Percentiles rank a stretch among this genome's conserved stretches.
phyloP scores from a whole-genome alignment of 2,329 filamentous ascomycete genomes.

The Microsporum audouinii region DNA sequence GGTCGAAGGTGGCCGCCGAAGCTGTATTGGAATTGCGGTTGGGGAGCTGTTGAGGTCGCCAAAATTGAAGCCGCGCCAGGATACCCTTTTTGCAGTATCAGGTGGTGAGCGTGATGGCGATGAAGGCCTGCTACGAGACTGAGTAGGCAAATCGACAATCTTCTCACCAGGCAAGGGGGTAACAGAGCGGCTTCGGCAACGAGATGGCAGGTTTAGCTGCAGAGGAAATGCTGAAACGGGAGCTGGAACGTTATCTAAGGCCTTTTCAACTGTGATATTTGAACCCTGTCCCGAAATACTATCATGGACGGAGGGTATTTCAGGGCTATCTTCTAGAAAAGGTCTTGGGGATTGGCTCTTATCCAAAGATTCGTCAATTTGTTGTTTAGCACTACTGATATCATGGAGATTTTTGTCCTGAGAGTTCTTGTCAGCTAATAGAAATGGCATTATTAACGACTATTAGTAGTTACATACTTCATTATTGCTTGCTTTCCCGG shows the following conservation, averaged over 20 bases:
- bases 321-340: conserved; percentile 57
- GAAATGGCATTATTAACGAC: conserved; percentile 3
- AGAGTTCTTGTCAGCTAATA: conserved; percentile 3
- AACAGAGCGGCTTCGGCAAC: conserved; percentile 25
- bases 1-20: conserved; percentile 40
- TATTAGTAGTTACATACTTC: conserved; percentile 25
- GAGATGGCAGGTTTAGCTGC: background rate
- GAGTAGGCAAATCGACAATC: conserved; percentile 20
- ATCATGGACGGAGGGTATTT: conserved; percentile 39
- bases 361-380: background rate
- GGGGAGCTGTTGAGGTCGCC: conserved; percentile 17
- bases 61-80: background rate
- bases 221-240: conserved; percentile 12
- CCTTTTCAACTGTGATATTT: conserved; percentile 12
- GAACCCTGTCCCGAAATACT: conserved; percentile 36
- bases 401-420: background rate
- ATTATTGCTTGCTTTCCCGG: conserved; percentile 16
- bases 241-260: conserved; percentile 10
- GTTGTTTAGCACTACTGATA: background rate
- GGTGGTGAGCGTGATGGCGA: conserved; percentile 19
- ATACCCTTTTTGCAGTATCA: background rate
- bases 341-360: conserved; percentile 27
- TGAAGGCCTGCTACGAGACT: conserved; percentile 26
- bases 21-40: conserved; percentile 46
- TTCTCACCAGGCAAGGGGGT: conserved; percentile 24